Evolutionary conservation across 371 early-diverging fungal species (phyloP), one percentile per base, ranked within the genome.

Genomic region (Thermomucor indicae-seudaticae): DNA sequence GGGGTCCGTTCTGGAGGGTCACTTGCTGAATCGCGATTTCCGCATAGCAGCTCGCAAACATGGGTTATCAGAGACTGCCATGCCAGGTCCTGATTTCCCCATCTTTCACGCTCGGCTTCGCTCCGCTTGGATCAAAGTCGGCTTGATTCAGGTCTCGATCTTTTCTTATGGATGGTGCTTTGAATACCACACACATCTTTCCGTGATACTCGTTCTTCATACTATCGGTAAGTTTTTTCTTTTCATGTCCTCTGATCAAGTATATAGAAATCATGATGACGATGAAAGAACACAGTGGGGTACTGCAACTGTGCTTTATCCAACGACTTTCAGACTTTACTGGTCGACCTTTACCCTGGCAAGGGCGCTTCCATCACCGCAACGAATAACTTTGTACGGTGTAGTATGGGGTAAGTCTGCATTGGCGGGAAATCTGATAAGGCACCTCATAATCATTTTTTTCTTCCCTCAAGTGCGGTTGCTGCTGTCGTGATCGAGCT

Each of bases 331-430:
- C 67, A 66, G 25, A 62, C 72, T 2, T 27, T 71, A 17, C 19
- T 62, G 16, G 49, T 71, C 1, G 72, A 71, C 20, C 40, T 71
- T 11, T 67, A 53, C 41, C 70, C 70, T 25, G 59, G 57, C 11
- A 53, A 59, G 43, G 49, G 66, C 22, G 67, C 71, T 2, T 56
- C 71, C 25, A 67, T 67, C 35, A 67, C 71, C 2, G 71, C 71
- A 6, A 47, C 62, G 12, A 70, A 64, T 32, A 70, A 70, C n/a
- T 37, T 70, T 10, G 54, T 58, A 2, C 67, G 67, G 12, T 70
- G 67, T 34, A 32, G 64, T 10, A 42, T 68, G 1, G 69, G 69
- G 64, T 64, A 47, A 46, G 34, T 16, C 16, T 19, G 20, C 17
- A 11, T 20, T 23, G 19, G 27, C n/a, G 31, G 14, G 30, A 35